phyloP scores from a whole-genome alignment of 2,329 filamentous ascomycete species.

The Fusarium abutilonis region DNA sequence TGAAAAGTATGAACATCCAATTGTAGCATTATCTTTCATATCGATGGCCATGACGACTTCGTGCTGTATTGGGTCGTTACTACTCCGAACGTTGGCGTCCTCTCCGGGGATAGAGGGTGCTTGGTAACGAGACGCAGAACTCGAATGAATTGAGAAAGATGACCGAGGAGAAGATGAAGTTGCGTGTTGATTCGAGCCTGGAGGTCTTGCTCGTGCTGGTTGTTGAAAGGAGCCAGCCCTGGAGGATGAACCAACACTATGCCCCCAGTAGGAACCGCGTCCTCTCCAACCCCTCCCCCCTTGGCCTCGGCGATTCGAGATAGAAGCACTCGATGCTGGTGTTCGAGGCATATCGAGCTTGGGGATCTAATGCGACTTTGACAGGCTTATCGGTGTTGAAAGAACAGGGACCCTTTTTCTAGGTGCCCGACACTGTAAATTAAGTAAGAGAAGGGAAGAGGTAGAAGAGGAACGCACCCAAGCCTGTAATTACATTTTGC shows the following conservation, averaged over 20 bases:
- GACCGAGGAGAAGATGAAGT: not conserved
- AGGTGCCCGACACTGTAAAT: not conserved
- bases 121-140: not conserved
- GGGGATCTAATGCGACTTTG: no score
- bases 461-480: not conserved
- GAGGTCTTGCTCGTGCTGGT: not conserved
- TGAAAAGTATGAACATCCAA: constrained; percentile 88
- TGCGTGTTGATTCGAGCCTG: not conserved
- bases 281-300: constrained; percentile 6
- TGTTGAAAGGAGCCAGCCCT: constrained; percentile 5
- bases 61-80: constrained; percentile 27
- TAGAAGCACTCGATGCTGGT: constrained; percentile 12
- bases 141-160: not conserved
- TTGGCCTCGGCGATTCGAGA: constrained; percentile 18
- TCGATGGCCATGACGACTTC: constrained; percentile 86
- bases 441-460: not conserved
- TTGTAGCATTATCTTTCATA: constrained; percentile 71
- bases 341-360: constrained; percentile 24
- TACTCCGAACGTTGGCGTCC: constrained; percentile 11
- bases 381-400: not conserved
- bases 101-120: not conserved
- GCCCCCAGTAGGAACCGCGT: constrained; percentile 1
- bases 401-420: not conserved
- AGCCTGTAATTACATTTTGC: not conserved
- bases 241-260: constrained; percentile 17